Evolutionary conservation across 1,284 basidiomycete genomes (phyloP).

Genomic region (Moesziomyces sp.): DNA sequence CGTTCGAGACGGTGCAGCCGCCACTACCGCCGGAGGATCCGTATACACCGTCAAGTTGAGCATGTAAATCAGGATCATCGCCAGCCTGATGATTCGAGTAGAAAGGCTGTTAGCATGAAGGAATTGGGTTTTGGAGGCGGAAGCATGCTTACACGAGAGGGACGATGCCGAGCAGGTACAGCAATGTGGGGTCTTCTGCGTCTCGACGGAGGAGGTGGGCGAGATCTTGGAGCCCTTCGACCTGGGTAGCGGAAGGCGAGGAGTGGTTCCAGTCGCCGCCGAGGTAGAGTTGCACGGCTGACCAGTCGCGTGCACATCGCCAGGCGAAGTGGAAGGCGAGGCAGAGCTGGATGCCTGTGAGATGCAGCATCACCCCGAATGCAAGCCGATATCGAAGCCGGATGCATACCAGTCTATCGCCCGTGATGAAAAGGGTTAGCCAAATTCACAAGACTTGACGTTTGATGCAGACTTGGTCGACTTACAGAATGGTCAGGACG

Average conservation of each 20-base stretch:
- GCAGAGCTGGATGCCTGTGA: slow-evolving; percentile 16
- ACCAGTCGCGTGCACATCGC: slow-evolving; percentile 39
- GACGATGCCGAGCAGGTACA: slow-evolving; percentile 32
- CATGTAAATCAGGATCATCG: slow-evolving; percentile 35
- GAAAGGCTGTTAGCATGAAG: background rate
- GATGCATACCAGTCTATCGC: slow-evolving; percentile 8
- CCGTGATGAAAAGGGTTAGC: background rate
- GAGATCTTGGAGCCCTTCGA: slow-evolving; percentile 4
- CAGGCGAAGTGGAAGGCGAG: slow-evolving; percentile 33
- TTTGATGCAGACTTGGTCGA: background rate
- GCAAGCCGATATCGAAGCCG: slow-evolving; percentile 19
- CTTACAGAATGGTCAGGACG: slow-evolving; percentile 28
- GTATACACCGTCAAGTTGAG: slow-evolving; percentile 24
- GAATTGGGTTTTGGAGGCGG: too few species aligned
- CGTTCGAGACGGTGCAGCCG: slow-evolving; percentile 1
- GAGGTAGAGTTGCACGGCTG: slow-evolving; percentile 22
- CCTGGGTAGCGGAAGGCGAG: background rate
- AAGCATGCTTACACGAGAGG: slow-evolving; percentile 45
- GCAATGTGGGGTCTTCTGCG: slow-evolving; percentile 22
- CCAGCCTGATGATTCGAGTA: slow-evolving; percentile 6
- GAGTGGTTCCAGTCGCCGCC: slow-evolving; percentile 15
- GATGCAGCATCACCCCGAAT: slow-evolving; percentile 17
- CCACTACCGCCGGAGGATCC: slow-evolving; percentile 12
- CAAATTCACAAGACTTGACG: too few species aligned
- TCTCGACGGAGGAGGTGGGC: slow-evolving; percentile 9